Conservation (phyloP, 345 rosid species). For the Lumnitzera racemosa region DNA sequence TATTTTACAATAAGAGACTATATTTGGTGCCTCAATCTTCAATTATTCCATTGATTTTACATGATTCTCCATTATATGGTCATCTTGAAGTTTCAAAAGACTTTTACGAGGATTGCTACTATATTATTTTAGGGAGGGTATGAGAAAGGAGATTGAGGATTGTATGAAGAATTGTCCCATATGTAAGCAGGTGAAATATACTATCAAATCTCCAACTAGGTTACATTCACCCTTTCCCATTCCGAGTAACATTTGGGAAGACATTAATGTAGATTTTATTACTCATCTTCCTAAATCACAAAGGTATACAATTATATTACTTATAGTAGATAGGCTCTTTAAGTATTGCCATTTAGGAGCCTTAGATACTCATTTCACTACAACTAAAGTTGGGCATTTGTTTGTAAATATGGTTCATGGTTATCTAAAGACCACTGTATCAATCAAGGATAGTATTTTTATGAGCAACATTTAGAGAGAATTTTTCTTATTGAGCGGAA, state of each 20-base stretch:
- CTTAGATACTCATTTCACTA: neutral
- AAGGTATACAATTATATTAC: slow-evolving; percentile 1
- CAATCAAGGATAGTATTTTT: neutral
- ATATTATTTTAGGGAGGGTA: too few species aligned
- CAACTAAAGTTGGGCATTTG: neutral
- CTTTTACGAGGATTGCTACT: too few species aligned
- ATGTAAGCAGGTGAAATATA: too few species aligned
- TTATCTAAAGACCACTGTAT: neutral
- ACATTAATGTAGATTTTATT: slow-evolving; percentile 9
- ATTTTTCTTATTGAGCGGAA: neutral
- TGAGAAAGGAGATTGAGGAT: too few species aligned
- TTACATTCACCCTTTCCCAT: neutral
- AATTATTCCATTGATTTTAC: too few species aligned
- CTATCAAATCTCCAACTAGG: too few species aligned
- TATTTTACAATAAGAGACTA: too few species aligned
- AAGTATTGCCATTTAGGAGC: slow-evolving; percentile 11
- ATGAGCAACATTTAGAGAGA: slow-evolving; percentile 3
- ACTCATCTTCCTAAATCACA: neutral
- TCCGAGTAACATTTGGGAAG: neutral
- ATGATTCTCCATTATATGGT: too few species aligned
- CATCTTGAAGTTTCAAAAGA: too few species aligned
- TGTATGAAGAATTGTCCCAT: too few species aligned
- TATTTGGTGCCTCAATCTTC: too few species aligned
- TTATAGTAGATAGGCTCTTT: slow-evolving; percentile 6
- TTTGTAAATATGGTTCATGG: slow-evolving; percentile 9